Percentiles rank a stretch among this genome's conserved stretches.
Evolutionary conservation across 2,329 filamentous ascomycete species (phyloP).

Genomic region (Apiospora pterosperma): DNA sequence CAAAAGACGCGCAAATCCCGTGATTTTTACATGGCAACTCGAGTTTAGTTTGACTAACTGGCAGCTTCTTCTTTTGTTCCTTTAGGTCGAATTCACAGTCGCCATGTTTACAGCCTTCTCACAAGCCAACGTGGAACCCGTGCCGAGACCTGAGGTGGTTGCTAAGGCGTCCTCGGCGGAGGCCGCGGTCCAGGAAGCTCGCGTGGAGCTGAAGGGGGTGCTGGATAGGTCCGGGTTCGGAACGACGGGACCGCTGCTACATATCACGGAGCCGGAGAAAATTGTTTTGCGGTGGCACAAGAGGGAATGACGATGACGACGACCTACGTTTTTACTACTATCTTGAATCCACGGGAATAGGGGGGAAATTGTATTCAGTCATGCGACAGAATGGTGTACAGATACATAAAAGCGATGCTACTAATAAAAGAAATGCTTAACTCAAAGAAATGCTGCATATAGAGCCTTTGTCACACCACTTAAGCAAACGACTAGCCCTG

Average conservation of each 20-base stretch:
- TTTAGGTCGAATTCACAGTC: conserved; percentile 1
- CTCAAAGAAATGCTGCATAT: no score
- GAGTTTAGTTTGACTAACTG: no score
- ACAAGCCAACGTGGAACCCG: neutral
- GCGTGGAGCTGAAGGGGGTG: neutral
- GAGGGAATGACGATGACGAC: neutral
- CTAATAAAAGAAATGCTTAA: neutral
- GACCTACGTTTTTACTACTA: no score
- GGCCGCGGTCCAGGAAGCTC: neutral
- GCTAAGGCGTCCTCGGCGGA: neutral
- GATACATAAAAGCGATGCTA: neutral
- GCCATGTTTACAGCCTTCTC: conserved; percentile 3
- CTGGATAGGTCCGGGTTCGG: neutral
- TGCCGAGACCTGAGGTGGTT: neutral
- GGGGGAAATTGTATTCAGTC: neutral
- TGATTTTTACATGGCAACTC: no score
- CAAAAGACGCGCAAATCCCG: no score
- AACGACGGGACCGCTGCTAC: neutral
- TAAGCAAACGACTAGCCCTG: no score
- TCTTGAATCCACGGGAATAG: no score
- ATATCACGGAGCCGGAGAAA: conserved; percentile 3
- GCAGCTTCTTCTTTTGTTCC: no score
- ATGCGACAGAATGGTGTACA: neutral
- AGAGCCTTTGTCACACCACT: no score
- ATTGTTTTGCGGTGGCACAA: neutral